phyloP scores from a whole-genome alignment of 2,329 filamentous ascomycete genomes.

The Alternaria panax region DNA sequence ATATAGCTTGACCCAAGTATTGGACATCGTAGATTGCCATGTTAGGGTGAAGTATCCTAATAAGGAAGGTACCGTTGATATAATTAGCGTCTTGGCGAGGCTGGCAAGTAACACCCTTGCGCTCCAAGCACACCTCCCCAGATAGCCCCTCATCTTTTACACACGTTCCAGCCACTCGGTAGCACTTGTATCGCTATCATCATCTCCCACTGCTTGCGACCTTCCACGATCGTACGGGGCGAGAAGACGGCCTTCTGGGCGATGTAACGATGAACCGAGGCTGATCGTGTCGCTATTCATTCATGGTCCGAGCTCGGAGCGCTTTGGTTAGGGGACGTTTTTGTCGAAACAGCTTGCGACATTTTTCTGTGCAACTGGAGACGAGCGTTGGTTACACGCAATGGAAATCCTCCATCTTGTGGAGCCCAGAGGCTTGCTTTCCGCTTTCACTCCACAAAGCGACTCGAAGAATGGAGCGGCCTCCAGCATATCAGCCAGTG shows the following conservation, averaged over 20 bases:
- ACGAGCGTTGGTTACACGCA: conserved; percentile 13
- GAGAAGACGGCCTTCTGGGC: conserved; percentile 16
- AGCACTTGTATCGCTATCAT: conserved; percentile 33
- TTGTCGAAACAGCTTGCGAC: conserved; percentile 14
- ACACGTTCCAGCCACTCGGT: conserved; percentile 23
- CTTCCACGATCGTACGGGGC: conserved; percentile 33
- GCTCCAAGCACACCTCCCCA: conserved; percentile 24
- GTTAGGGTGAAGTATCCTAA: conserved; percentile 31
- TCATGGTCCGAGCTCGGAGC: conserved; percentile 33
- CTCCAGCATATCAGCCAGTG: conserved; percentile 36
- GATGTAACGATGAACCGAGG: conserved; percentile 17
- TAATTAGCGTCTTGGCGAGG: conserved; percentile 32
- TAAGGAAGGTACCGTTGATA: conserved; percentile 32
- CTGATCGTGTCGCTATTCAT: conserved; percentile 30
- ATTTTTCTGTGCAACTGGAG: conserved; percentile 14
- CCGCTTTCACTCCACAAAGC: conserved; percentile 2
- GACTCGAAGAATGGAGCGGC: conserved; percentile 29
- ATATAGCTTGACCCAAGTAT: conserved; percentile 30
- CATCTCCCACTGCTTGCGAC: conserved; percentile 26
- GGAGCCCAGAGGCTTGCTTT: conserved; percentile 6
- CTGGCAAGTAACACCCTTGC: conserved; percentile 28
- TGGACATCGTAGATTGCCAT: conserved; percentile 32
- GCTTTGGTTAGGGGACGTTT: conserved; percentile 12
- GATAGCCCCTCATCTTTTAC: conserved; percentile 27
- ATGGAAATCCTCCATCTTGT: conserved; percentile 3